A percentile compares a stretch with the other conserved stretches of the same genome.
These are phyloP conservation scores for Chalciporus chontae DNA, from an alignment of 768 basidiomycete species.

Conservation along the genomic window DNA sequence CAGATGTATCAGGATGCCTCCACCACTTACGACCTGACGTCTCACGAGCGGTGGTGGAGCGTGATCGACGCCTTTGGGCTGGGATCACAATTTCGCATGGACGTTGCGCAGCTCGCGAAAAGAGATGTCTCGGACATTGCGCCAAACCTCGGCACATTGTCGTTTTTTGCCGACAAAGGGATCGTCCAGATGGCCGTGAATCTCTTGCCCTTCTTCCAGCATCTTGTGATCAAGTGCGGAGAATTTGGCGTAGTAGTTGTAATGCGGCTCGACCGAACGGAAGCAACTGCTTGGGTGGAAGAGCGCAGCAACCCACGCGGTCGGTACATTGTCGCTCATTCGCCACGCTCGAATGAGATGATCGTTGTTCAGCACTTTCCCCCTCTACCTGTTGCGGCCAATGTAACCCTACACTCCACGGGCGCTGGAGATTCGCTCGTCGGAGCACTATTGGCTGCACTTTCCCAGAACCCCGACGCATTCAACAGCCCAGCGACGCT, in stretches of 20 bases:
- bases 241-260: conserved; percentile 59
- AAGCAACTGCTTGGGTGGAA: conserved; percentile 46
- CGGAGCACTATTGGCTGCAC: conserved; percentile 70
- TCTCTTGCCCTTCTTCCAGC: conserved; percentile 80
- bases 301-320: conserved; percentile 43
- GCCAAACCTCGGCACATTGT: conserved; percentile 42
- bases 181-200: conserved; percentile 77
- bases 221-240: conserved; percentile 85
- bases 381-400: conserved; percentile 39
- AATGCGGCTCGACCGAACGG: conserved; percentile 48
- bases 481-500: conserved; percentile 48
- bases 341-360: conserved; percentile 40
- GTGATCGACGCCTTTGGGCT: conserved; percentile 61
- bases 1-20: conserved; percentile 52
- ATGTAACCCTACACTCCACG: conserved; percentile 64
- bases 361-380: conserved; percentile 75
- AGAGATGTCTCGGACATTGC: conserved; percentile 40
- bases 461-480: conserved; percentile 42
- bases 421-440: conserved; percentile 93
- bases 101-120: conserved; percentile 59
- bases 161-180: conserved; percentile 67
- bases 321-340: conserved; percentile 52
- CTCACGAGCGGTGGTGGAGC: conserved; percentile 61
- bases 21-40: conserved; percentile 47
- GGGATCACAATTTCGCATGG: conserved; percentile 61